phyloP scores from a whole-genome alignment of 139 green algal species.

The Spirogloea muscicola region DNA sequence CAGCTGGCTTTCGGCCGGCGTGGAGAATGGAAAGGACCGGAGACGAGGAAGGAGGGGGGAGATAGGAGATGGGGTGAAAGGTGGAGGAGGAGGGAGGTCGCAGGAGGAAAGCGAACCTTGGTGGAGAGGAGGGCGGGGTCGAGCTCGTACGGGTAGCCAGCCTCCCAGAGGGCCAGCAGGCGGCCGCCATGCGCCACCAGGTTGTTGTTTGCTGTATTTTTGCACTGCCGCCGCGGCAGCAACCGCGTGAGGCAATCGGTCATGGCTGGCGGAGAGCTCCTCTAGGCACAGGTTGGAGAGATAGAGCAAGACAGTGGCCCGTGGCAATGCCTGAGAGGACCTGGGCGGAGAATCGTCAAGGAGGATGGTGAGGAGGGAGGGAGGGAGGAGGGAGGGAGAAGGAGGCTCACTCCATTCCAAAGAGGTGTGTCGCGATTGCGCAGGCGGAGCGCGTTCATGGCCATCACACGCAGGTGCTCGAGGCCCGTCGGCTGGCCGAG shows the following conservation, averaged over 20 bases:
- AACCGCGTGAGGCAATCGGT: too few relatives aligned
- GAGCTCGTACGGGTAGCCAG: conserved; percentile 63
- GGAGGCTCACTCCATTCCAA: conserved; percentile 19
- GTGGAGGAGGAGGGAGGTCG: too few relatives aligned
- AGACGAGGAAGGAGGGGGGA: neutral
- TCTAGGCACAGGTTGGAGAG: too few relatives aligned
- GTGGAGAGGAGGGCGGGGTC: neutral
- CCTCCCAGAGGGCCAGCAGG: conserved; percentile 75
- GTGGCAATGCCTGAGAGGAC: too few relatives aligned
- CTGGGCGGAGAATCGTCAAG: too few relatives aligned
- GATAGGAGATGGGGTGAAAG: neutral
- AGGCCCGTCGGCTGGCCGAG: conserved; percentile 11
- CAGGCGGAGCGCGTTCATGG: conserved; percentile 10
- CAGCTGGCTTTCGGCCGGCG: too few relatives aligned
- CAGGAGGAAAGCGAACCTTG: conserved; percentile 1
- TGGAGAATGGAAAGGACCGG: neutral
- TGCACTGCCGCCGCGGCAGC: too few relatives aligned
- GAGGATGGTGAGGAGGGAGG: neutral
- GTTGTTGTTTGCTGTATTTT: conserved; percentile 66
- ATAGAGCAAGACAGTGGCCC: too few relatives aligned
- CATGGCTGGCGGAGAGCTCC: too few relatives aligned
- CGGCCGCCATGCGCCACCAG: conserved; percentile 62
- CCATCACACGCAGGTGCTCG: conserved; percentile 11
- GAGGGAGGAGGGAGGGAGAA: neutral
- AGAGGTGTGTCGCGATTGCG: neutral